Evolutionary conservation across 2,329 filamentous ascomycete species (phyloP), one percentile per base, ranked within the genome.

Genomic region (Alternaria viburni): DNA sequence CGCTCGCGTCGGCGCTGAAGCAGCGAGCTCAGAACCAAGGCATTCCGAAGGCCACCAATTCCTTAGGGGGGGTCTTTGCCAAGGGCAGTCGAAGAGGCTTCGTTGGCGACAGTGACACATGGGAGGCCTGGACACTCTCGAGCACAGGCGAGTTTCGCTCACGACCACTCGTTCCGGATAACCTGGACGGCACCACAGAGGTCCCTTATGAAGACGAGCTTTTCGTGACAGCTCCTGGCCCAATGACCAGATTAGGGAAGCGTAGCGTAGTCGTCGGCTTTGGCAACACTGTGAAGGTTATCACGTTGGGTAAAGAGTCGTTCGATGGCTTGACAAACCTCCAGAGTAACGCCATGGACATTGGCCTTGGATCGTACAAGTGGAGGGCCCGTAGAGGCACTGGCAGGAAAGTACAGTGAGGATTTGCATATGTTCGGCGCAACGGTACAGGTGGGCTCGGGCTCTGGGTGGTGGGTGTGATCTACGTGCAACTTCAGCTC

Each of bases 271-370:
- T 88, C 0, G 86, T 94, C 28, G 90, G 86, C 0, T 88, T 93
- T 62, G 92, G 91, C 12, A 91, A 93, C 68, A 84, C 88, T 1
- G 84, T 93, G 71, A 93, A 93, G 79, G 81, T 93, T 54, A 85
- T 93, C 59, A 88, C 87, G 2, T 82, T 90, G 6, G 90, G 90
- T 6, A 85, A 87, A 66, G 90, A 91, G 73, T 83, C 86, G 30
- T 91, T 90, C 69, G 87, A 89, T 50, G 71, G 68, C 12, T 32
- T 64, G 44, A 49, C 59, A 13, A 62, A 43, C 5, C 41, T 64
- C 6, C 66, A 69, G 13, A 65, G 61, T 23, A 54, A 64, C 2
- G 46, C 43, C 17, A 49, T 67, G 30, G 68, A 69, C 2, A 58
- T 61, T 28, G 68, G 66, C 3, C 52, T 61, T 23, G 66, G 58